Percentiles rank a stretch among this genome's conserved stretches.
Evolutionary conservation across 192 early-diverging fungal genomes (phyloP).

Genomic region (Pilobolus umbonatus): DNA sequence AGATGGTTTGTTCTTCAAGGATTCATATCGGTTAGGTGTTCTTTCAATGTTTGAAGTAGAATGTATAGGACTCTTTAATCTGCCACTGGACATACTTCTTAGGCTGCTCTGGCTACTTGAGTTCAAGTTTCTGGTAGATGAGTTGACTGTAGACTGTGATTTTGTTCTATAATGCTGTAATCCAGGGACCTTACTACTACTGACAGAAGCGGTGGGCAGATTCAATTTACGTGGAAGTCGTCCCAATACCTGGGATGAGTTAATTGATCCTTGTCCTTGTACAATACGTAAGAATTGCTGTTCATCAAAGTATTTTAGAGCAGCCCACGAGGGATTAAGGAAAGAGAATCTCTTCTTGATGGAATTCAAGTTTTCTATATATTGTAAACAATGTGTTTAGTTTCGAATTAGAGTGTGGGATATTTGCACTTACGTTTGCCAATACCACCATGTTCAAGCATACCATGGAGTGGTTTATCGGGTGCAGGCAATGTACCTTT

Average conservation of each 20-base stretch:
- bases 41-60: background rate
- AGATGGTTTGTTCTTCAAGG: background rate
- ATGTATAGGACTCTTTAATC: too few relatives aligned
- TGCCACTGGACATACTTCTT: too few relatives aligned
- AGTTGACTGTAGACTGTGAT: constrained; percentile 1
- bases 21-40: background rate
- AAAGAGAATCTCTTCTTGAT: constrained; percentile 34
- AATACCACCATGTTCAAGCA: constrained; percentile 28
- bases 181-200: background rate
- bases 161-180: constrained; percentile 1
- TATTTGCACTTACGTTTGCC: constrained; percentile 30
- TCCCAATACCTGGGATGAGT: constrained; percentile 18
- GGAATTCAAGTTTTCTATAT: constrained; percentile 22
- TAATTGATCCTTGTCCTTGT: constrained; percentile 19
- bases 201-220: background rate
- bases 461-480: constrained; percentile 32
- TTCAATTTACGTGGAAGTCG: constrained; percentile 19
- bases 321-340: constrained; percentile 35
- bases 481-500: constrained; percentile 31
- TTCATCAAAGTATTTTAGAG: constrained; percentile 37
- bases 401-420: background rate
- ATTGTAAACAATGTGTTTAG: background rate
- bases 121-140: background rate
- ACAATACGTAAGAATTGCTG: constrained; percentile 29
- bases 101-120: too few relatives aligned